phyloP scores from a whole-genome alignment of 768 basidiomycete species.

The Leccinellum albellum region DNA sequence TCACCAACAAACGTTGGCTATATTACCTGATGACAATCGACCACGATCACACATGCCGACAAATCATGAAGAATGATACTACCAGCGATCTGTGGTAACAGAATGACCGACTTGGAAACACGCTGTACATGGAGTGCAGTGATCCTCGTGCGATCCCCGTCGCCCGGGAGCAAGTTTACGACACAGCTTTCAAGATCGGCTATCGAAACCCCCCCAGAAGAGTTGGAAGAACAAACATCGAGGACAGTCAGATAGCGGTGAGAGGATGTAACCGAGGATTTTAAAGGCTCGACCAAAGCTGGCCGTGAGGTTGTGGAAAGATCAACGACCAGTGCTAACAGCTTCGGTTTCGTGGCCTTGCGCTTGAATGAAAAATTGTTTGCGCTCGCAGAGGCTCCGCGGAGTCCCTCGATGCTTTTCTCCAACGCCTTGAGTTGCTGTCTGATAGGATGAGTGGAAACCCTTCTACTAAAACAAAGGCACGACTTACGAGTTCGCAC shows the following conservation, averaged over 20 bases:
- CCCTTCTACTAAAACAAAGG: not conserved
- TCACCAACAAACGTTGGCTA: not conserved
- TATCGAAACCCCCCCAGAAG: slow-evolving; percentile 52
- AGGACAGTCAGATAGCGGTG: slow-evolving; percentile 41
- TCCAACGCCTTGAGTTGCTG: slow-evolving; percentile 71
- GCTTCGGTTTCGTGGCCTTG: slow-evolving; percentile 28
- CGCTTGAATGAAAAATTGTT: slow-evolving; percentile 70
- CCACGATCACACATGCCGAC: slow-evolving; percentile 55
- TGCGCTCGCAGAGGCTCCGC: slow-evolving; percentile 43
- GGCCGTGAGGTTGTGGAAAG: not conserved
- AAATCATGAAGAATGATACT: slow-evolving; percentile 73
- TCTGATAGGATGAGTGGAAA: slow-evolving; percentile 11
- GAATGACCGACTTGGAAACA: slow-evolving; percentile 55
- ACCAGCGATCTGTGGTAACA: slow-evolving; percentile 63
- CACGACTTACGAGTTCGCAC: slow-evolving; percentile 55
- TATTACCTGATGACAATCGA: slow-evolving; percentile 78
- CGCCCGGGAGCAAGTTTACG: slow-evolving; percentile 54
- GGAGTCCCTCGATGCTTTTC: slow-evolving; percentile 47
- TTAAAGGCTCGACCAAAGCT: slow-evolving; percentile 26
- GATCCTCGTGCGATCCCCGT: slow-evolving; percentile 6
- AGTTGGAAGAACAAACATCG: slow-evolving; percentile 34
- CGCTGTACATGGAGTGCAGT: slow-evolving; percentile 41
- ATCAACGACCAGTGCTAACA: not conserved
- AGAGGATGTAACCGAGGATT: slow-evolving; percentile 43
- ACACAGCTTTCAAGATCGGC: slow-evolving; percentile 65